These are phyloP conservation scores for Aspergillus ochraceoroseus DNA, from an alignment of 2,329 filamentous ascomycete species.

Conservation along the genomic window DNA sequence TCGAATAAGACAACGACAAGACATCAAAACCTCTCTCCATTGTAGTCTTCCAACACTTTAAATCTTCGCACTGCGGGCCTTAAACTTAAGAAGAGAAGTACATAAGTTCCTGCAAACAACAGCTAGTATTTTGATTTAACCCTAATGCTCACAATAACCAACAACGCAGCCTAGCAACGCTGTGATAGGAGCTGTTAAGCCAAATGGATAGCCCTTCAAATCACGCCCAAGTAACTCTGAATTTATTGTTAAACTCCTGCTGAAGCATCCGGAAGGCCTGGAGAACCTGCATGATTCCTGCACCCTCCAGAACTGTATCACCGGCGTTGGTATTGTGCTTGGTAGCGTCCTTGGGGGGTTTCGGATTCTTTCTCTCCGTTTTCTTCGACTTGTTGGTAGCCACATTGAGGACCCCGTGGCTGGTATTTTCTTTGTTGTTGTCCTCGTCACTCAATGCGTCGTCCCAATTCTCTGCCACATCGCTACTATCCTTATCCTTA, in stretches of 20 bases:
- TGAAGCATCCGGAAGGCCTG: constrained; percentile 30
- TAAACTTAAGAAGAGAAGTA: too few relatives aligned
- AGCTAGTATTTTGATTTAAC: too few relatives aligned
- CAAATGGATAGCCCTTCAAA: not conserved
- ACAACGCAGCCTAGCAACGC: constrained; percentile 20
- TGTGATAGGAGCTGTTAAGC: too few relatives aligned
- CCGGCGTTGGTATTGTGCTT: not conserved
- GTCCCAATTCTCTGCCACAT: constrained; percentile 26
- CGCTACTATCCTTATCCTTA: too few relatives aligned
- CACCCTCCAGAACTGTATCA: not conserved
- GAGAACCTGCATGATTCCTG: constrained; percentile 21
- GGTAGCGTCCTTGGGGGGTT: too few relatives aligned
- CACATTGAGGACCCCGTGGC: not conserved
- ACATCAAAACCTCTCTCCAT: too few relatives aligned
- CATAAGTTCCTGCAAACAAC: too few relatives aligned
- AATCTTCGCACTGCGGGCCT: too few relatives aligned
- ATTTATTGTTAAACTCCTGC: constrained; percentile 34
- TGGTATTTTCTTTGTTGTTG: not conserved
- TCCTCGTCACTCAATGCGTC: constrained; percentile 16
- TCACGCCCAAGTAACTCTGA: constrained; percentile 33
- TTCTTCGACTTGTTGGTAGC: not conserved
- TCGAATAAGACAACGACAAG: too few relatives aligned
- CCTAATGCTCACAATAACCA: constrained; percentile 47
- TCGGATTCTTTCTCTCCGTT: not conserved
- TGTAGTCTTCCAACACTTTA: too few relatives aligned